A percentile compares a stretch with the other conserved stretches of the same genome.
Conservation (phyloP, 495 filamentous ascomycete genomes). For the Aspergillus egyptiacus region DNA sequence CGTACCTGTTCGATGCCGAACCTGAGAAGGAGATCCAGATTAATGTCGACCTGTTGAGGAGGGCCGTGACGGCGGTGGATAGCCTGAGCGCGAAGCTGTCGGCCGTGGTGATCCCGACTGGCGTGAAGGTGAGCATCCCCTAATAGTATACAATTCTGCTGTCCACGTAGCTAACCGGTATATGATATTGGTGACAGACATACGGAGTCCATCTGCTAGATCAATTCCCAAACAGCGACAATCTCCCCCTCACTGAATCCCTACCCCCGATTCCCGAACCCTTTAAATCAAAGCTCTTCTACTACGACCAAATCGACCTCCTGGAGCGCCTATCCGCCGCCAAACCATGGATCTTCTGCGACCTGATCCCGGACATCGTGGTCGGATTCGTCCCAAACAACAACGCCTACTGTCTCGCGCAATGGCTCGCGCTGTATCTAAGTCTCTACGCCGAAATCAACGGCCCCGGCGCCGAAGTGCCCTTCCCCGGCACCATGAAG, state of each 20-base stretch:
- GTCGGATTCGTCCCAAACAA: slow-evolving; percentile 37
- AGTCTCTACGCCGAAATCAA: slow-evolving; percentile 25
- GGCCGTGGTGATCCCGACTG: neutral
- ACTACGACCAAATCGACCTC: slow-evolving; percentile 40
- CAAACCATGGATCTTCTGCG: slow-evolving; percentile 30
- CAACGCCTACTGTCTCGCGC: slow-evolving; percentile 38
- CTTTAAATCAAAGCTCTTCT: slow-evolving; percentile 35
- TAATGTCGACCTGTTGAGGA: neutral
- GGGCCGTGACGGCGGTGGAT: neutral
- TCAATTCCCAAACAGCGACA: slow-evolving; percentile 18
- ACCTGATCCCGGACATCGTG: slow-evolving; percentile 39
- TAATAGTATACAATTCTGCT: no score
- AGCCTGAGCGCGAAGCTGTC: neutral
- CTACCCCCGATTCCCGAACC: slow-evolving; percentile 37
- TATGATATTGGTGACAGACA: neutral
- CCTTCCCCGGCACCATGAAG: slow-evolving; percentile 29
- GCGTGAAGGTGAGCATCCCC: neutral
- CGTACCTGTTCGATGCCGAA: neutral
- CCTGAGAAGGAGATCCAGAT: neutral
- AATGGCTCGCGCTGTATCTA: slow-evolving; percentile 34
- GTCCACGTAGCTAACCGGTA: no score
- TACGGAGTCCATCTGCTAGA: slow-evolving; percentile 37
- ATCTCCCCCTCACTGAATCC: slow-evolving; percentile 30
- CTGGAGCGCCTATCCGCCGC: slow-evolving; percentile 25
- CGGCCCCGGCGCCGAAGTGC: slow-evolving; percentile 18